Percentiles rank a stretch among this genome's conserved stretches.
Evolutionary conservation across 1,139 yeast species (phyloP).

Genomic region (Pichia sp.): DNA sequence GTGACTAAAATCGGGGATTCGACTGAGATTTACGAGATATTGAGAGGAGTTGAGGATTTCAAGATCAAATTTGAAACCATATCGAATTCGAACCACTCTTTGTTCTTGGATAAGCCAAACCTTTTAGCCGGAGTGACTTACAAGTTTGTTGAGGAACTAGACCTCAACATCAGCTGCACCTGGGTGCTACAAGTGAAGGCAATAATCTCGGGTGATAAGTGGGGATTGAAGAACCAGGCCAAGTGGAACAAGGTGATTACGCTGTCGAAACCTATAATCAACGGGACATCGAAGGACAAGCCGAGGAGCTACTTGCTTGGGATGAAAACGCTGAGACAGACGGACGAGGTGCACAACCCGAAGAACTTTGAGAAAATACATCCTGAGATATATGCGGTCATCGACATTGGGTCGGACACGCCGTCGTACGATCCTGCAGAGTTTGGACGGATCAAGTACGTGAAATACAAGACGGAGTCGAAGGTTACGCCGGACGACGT

Average conservation of each 20-base stretch:
- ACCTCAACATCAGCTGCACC: conserved; percentile 39
- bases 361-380: conserved; percentile 44
- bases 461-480: conserved; percentile 74
- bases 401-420: conserved; percentile 71
- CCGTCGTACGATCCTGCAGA: conserved; percentile 69
- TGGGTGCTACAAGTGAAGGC: conserved; percentile 45
- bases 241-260: conserved; percentile 63
- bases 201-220: conserved; percentile 60
- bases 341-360: conserved; percentile 62
- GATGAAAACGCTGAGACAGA: conserved; percentile 72
- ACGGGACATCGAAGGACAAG: conserved; percentile 30
- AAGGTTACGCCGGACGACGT: conserved; percentile 68
- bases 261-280: conserved; percentile 41
- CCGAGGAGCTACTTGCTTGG: conserved; percentile 54
- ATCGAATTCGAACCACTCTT: conserved; percentile 61
- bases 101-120: conserved; percentile 62
- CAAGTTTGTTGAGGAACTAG: conserved; percentile 46
- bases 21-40: conserved; percentile 28
- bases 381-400: conserved; percentile 51
- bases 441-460: conserved; percentile 51
- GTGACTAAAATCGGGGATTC: conserved; percentile 45
- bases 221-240: conserved; percentile 73
- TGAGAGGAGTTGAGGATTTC: conserved; percentile 15
- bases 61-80: conserved; percentile 34
- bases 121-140: conserved; percentile 58